These are phyloP conservation scores for Isoetes engelmannii DNA, from an alignment of 83 land plant genomes.

Conservation along the genomic window DNA sequence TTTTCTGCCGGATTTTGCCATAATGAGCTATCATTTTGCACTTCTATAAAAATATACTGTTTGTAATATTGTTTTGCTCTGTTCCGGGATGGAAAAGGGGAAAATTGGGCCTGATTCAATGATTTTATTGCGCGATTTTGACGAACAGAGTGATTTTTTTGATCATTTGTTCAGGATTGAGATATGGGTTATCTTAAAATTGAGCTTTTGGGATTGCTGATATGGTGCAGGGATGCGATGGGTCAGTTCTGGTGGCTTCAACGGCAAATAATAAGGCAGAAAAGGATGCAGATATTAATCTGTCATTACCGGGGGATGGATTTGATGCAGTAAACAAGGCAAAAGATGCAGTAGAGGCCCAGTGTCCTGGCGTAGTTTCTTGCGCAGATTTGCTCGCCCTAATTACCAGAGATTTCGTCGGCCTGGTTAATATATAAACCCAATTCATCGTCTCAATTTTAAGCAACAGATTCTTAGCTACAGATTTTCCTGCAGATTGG, in stretches of 20 bases:
- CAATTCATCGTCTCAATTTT: background rate
- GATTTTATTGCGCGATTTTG: background rate
- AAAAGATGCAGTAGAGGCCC: slow-evolving; percentile 6
- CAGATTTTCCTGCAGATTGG: slow-evolving; percentile 6
- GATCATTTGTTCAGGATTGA: background rate
- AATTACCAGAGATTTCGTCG: slow-evolving; percentile 10
- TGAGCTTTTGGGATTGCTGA: background rate
- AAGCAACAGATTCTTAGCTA: background rate
- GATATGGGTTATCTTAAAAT: too few species aligned
- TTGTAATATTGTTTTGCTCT: too few species aligned
- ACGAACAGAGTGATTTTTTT: too few species aligned
- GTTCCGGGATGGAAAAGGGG: too few species aligned
- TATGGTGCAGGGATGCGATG: slow-evolving; percentile 15
- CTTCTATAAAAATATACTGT: too few species aligned
- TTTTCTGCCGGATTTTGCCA: too few species aligned
- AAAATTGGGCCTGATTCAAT: background rate
- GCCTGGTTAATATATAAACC: background rate
- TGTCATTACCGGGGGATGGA: slow-evolving; percentile 6
- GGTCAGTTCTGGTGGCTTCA: slow-evolving; percentile 8
- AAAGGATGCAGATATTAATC: slow-evolving; percentile 11
- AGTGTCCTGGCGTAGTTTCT: slow-evolving; percentile 15
- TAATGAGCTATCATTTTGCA: too few species aligned
- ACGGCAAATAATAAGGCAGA: slow-evolving; percentile 9
- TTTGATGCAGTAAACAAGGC: slow-evolving; percentile 7
- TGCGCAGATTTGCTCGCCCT: slow-evolving; percentile 12